Base-by-base conservation (phyloP, 1,284 basidiomycete species). In the Mrakiaceae sp. region DNA sequence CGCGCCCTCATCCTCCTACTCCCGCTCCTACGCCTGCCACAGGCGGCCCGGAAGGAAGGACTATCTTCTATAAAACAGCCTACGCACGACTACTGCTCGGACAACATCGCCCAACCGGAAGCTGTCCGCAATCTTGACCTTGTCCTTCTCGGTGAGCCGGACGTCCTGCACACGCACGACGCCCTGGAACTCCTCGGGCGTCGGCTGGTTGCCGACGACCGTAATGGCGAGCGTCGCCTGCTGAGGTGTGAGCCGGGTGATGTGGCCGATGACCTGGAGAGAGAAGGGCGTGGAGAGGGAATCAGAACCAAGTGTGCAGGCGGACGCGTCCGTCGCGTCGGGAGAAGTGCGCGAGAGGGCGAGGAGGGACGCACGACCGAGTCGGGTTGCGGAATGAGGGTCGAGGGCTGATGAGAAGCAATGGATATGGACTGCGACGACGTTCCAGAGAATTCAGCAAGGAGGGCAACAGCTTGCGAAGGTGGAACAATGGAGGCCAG, bases 31-130 rank as follows among this genome's bases (percentile, higher is more conserved):
- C 27, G 7, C 27, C 5, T 9, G 50, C 42, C 42, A 54, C 7
- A 52, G 6, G 9, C 44, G 39, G 58, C 50, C 43, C 50, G 44
- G 44, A 51, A 51, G 39, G 54, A 14, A 27, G 5, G n/a, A 27
- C 27, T 27, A 27, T 27, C 27, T 27, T 27, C 27, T 27, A 27
- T 27, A 1, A 27, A 27, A 1, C 27, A 27, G 27, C 27, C 27
- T 27, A 82, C 88, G 76, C 74, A 96, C 93, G 70, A 98, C 93
- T 52, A 87, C 78, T 5, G 93, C 94, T 69, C 89, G 85, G 43
- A 99, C 89, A 62, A 98, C 88, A 76, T 99, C 95, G 4, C 96
- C 94, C 0, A 94, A 89, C 52, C 96, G 83, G 78, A 98, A 98
- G 73, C 92, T 97, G 70, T 96, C 90, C 47, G 85, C 85, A 69